phyloP scores from a whole-genome alignment of 768 basidiomycete species.

The Daedaleopsis nitida region DNA sequence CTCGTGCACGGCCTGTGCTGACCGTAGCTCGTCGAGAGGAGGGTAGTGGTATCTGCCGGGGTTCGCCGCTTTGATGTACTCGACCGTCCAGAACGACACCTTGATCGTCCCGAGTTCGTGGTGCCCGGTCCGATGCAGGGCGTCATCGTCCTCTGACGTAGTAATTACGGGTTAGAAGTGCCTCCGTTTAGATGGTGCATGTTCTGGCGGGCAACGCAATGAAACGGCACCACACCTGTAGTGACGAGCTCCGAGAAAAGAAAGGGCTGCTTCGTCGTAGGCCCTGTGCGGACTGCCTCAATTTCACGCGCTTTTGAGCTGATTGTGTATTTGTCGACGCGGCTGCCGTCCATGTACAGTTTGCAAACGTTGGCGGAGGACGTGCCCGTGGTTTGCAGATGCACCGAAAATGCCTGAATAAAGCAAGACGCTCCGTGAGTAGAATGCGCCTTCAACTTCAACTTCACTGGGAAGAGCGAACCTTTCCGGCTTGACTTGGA shows the following conservation, averaged over 20 bases:
- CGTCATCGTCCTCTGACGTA: not conserved
- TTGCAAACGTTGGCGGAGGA: no score
- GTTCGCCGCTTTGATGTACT: not conserved
- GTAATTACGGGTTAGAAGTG: no score
- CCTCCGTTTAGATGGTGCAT: no score
- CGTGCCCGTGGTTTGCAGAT: no score
- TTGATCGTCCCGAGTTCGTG: not conserved
- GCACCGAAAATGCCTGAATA: no score
- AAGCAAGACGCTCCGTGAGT: no score
- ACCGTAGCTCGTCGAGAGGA: no score
- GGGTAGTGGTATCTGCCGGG: no score
- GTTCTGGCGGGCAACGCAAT: no score
- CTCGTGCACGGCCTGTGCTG: constrained; percentile 17
- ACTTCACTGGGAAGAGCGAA: not conserved
- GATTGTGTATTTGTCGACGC: no score
- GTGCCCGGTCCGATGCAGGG: not conserved
- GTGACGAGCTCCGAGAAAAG: not conserved
- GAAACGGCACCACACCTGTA: not conserved
- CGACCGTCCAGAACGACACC: not conserved
- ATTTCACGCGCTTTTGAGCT: no score
- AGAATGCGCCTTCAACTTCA: no score
- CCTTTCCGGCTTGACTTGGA: not conserved
- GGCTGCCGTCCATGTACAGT: not conserved
- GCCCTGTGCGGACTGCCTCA: not conserved
- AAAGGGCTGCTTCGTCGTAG: not conserved